A percentile compares a stretch with the other conserved stretches of the same genome.
phyloP scores from a whole-genome alignment of 2,329 filamentous ascomycete genomes.

The Huntiella abstrusa region DNA sequence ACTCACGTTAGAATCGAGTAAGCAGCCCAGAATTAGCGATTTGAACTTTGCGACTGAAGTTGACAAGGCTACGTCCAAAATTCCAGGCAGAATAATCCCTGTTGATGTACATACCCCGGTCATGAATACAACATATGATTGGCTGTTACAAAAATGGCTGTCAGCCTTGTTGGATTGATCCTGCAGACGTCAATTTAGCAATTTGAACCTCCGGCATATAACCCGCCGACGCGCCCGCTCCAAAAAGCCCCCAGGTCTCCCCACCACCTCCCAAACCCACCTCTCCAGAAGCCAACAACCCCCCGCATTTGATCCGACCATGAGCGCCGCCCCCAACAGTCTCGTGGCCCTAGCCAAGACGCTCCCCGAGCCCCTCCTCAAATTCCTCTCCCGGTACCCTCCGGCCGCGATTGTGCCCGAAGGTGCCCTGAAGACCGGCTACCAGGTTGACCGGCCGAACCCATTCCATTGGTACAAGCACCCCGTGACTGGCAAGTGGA shows the following conservation, averaged over 20 bases:
- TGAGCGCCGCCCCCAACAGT: constrained; percentile 18
- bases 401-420: constrained; percentile 41
- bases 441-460: constrained; percentile 43
- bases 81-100: neutral
- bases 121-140: neutral
- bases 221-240: neutral
- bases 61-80: constrained; percentile 4
- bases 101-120: too few species aligned
- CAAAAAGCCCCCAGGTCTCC: neutral
- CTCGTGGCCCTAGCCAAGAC: constrained; percentile 42
- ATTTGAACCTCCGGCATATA: neutral
- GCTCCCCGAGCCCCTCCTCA: constrained; percentile 59
- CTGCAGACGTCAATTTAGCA: neutral
- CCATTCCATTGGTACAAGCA: constrained; percentile 72
- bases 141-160: neutral
- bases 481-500: constrained; percentile 62
- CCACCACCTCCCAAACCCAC: neutral
- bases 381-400: constrained; percentile 82
- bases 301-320: constrained; percentile 10
- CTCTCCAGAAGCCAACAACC: neutral
- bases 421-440: constrained; percentile 25
- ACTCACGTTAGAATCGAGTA: too few species aligned
- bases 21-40: too few species aligned
- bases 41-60: neutral
- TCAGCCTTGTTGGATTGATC: neutral